Evolutionary conservation across 345 rosid genomes (phyloP), one percentile per base, ranked within the genome.

Genomic region (Syzygium aromaticum): DNA sequence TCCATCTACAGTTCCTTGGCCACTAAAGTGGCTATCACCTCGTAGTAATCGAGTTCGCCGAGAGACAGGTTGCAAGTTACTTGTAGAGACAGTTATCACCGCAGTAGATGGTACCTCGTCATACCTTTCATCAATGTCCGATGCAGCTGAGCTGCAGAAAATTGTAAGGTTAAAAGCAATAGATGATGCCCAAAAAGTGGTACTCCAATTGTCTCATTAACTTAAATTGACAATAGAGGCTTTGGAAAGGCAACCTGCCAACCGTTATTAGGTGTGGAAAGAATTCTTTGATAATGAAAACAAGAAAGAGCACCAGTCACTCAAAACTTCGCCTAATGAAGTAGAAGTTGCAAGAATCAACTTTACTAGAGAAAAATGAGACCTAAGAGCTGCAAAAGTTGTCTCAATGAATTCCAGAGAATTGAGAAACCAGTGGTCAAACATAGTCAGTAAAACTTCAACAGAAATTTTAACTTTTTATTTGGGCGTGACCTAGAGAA

Each of bases 91-190:
- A 85, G 96, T 93, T 90, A 93, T 93, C 91, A 95, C 99, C 82
- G 94, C 91, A 33, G 96, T 95, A 64, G 98, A 95, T 88, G 98
- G 99, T 88, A 98, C 90, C 89, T 95, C 99, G 87, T 98, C 99
- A 89, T 96, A 97, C 90, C 92, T 91, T 88, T 96, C 99, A 91
- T 95, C 88, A 92, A 94, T 91, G 92, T 92, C 94, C 40, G 96
- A 94, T 86, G 93, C 93, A 87, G 91, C 94, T 88, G 96, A 95
- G 91, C 99, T 98, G 98, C 92, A 94, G 78, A 89, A 90, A 90
- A 77, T 73, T 90, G 89, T 89, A 86, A 89, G 89, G 89, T 89
- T 89, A 86, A 92, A 77, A 86, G 89, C 86, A 84, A 89, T 73
- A 89, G 78, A 84, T 77, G 46, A 52, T 53, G 63, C 64, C 52